These are phyloP conservation scores for Saxispiralis lemnorum DNA, from an alignment of 495 filamentous ascomycete species.

Conservation along the genomic window DNA sequence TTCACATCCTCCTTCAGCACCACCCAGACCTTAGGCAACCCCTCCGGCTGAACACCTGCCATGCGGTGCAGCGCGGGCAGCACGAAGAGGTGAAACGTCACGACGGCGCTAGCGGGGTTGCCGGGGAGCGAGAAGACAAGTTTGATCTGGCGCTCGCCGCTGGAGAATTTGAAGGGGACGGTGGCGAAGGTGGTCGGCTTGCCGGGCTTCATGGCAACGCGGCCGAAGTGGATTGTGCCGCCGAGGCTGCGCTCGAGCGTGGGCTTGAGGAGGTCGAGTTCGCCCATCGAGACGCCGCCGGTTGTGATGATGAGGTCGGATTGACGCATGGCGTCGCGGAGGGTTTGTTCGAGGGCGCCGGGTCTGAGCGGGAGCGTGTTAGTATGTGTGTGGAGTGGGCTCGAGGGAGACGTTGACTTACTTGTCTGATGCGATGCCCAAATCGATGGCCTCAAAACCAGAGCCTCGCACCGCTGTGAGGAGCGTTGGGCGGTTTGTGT, in stretches of 20 bases:
- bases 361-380: conserved; percentile 21
- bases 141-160: conserved; percentile 33
- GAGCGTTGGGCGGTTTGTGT: conserved; percentile 78
- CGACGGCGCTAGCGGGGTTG: conserved; percentile 82
- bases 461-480: conserved; percentile 56
- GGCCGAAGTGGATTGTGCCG: conserved; percentile 90
- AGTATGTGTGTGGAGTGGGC: neutral
- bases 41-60: conserved; percentile 40
- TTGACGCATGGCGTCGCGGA: conserved; percentile 52
- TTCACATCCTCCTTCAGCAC: conserved; percentile 51
- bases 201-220: conserved; percentile 93
- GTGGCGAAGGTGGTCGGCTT: conserved; percentile 96
- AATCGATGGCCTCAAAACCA: conserved; percentile 64
- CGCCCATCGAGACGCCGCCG: conserved; percentile 94
- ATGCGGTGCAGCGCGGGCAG: conserved; percentile 68
- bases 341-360: conserved; percentile 55
- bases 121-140: conserved; percentile 84
- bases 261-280: conserved; percentile 91
- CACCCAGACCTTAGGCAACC: conserved; percentile 55
- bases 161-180: conserved; percentile 39
- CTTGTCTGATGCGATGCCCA: conserved; percentile 76
- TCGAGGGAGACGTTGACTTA: conserved; percentile 13
- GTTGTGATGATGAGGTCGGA: conserved; percentile 81
- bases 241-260: conserved; percentile 81
- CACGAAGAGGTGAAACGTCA: conserved; percentile 87